Base-by-base conservation (phyloP, 768 basidiomycete genomes). In the Lentinula edodes region DNA sequence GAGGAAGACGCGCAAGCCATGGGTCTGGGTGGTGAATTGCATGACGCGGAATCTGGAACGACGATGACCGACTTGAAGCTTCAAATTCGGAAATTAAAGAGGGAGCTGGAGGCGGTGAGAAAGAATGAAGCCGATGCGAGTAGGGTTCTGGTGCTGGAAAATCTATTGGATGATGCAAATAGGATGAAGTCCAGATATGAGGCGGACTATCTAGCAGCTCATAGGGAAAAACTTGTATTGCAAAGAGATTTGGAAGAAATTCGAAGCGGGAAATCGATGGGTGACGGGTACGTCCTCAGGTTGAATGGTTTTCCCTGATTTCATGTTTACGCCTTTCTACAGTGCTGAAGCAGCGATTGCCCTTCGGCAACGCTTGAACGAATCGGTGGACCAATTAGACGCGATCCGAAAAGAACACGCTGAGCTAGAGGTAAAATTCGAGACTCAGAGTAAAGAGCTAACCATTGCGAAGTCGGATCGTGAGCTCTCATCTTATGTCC, bases 61-160 rank as follows among this genome's bases (percentile, higher is more conserved):
- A 93, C 90, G 10, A 95, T 88, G 86, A 98, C 94, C 1, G 93
- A 94, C 70, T 77, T 98, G 64, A 97, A 95, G 70, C 78, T 98
- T 34, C 89, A 92, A 69, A 84, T 98, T 54, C 85, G 88, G 62
- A 88, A 85, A 62, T 80, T 98, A 34, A 78, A 91, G 70, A 77
- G 93, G 28, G 93, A 98, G 70, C 78, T 98, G 36, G 87, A 88
- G 53, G 82, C 85, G 5, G 81, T 89, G 36, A 80, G 80, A 72
- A 86, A 85, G 72, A 88, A 91, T 63, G 87, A 90, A 67, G 88
- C 78, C 6, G 92, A 94, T 68, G 80, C 86, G 6, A 90, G 89
- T 63, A 81, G 85, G 32, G 74, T 95, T 5, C 71, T 94, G 16
- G 91, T 96, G n/a, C 77, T 97, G 32, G 93, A 98, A 74, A 95